These are phyloP conservation scores for Colletotrichum sojae DNA, from an alignment of 2,329 filamentous ascomycete species.

Conservation along the genomic window DNA sequence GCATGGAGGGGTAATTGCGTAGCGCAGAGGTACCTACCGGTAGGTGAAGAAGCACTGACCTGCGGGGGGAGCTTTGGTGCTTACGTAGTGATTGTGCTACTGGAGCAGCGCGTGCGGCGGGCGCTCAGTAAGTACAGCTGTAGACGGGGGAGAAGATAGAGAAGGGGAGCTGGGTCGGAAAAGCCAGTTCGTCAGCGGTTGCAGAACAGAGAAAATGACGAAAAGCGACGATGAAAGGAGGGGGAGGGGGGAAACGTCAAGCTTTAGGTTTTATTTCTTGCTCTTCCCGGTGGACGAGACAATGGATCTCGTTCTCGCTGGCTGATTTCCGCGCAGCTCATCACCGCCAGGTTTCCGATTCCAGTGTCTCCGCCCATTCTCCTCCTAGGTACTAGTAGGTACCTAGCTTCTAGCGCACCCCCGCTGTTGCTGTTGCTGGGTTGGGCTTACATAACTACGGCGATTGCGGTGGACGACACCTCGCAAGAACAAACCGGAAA, in stretches of 20 bases:
- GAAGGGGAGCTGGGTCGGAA: neutral
- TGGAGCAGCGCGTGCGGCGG: neutral
- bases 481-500: neutral
- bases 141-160: too few species aligned
- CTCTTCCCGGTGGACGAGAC: too few species aligned
- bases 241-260: neutral
- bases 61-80: conserved; percentile 1
- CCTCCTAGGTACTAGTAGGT: too few species aligned
- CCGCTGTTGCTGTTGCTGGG: too few species aligned
- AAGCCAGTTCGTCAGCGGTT: neutral
- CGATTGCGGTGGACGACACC: too few species aligned
- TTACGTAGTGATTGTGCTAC: neutral
- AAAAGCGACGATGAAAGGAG: neutral
- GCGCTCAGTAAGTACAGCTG: conserved; percentile 3
- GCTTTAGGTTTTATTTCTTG: too few species aligned
- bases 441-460: too few species aligned
- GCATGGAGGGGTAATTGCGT: conserved; percentile 39
- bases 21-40: conserved; percentile 20
- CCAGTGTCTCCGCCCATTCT: too few species aligned
- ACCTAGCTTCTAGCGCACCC: too few species aligned
- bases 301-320: too few species aligned
- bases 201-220: neutral
- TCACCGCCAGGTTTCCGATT: too few species aligned
- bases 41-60: conserved; percentile 32
- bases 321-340: too few species aligned